These are phyloP conservation scores for Isatis tinctoria DNA, from an alignment of 345 rosid species.

Conservation along the genomic window DNA sequence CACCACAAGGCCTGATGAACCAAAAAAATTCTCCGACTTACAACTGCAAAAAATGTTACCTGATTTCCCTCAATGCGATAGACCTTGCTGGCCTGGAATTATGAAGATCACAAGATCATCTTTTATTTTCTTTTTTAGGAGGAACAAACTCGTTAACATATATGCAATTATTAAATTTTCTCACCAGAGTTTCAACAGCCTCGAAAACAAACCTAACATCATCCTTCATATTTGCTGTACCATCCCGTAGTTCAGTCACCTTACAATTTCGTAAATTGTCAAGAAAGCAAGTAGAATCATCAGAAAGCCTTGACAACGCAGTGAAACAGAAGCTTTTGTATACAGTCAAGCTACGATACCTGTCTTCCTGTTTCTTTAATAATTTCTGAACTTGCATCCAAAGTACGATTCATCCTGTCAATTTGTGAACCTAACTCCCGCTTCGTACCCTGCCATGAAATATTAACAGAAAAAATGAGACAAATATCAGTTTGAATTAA, in stretches of 20 bases:
- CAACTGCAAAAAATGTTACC: background rate
- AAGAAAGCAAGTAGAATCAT: slow-evolving; percentile 10
- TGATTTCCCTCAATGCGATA: slow-evolving; percentile 56
- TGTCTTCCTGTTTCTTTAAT: slow-evolving; percentile 56
- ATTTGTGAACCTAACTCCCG: slow-evolving; percentile 57
- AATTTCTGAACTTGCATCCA: slow-evolving; percentile 52
- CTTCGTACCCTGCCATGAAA: slow-evolving; percentile 53
- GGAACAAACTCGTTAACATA: background rate
- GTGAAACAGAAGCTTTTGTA: background rate
- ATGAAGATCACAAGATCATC: slow-evolving; percentile 1
- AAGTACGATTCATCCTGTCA: slow-evolving; percentile 41
- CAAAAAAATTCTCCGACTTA: background rate
- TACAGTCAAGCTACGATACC: slow-evolving; percentile 39
- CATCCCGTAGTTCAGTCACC: slow-evolving; percentile 54
- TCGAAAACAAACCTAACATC: slow-evolving; percentile 54
- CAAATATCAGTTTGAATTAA: too few species aligned
- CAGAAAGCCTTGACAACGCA: background rate
- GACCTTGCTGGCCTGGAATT: slow-evolving; percentile 54
- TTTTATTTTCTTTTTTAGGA: background rate
- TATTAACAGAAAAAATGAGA: background rate
- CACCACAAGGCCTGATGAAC: slow-evolving; percentile 12
- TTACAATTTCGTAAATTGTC: slow-evolving; percentile 14
- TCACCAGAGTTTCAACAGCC: slow-evolving; percentile 75
- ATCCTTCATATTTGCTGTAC: slow-evolving; percentile 32
- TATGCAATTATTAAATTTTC: background rate